Percentiles rank a stretch among this genome's conserved stretches.
Conservation (phyloP, 768 basidiomycete species). For the Kondoa malvinella region DNA sequence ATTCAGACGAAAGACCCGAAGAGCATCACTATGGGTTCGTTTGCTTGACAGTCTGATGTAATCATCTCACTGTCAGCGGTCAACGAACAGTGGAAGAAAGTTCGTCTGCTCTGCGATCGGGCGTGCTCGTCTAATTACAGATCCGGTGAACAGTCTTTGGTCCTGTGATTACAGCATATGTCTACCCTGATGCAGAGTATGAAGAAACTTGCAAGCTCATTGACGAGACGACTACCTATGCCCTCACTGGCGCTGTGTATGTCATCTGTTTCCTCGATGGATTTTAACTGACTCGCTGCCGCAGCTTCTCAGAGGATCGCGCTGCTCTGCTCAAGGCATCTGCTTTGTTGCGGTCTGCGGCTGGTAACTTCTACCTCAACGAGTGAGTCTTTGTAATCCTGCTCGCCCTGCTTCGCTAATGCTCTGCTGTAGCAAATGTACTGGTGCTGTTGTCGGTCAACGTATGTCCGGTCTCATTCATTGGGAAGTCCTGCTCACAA, state of each 20-base stretch:
- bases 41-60: background rate
- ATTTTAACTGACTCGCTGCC: background rate
- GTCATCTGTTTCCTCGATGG: conserved; percentile 29
- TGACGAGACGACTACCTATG: conserved; percentile 71
- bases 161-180: conserved; percentile 72
- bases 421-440: conserved; percentile 47
- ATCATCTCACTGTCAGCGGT: too few species aligned
- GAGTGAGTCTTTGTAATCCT: conserved; percentile 36
- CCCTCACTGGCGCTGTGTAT: conserved; percentile 83
- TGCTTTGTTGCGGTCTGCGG: conserved; percentile 67
- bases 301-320: conserved; percentile 68
- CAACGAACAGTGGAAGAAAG: too few species aligned
- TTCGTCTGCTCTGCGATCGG: too few species aligned
- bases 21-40: conserved; percentile 54
- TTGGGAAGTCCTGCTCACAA: conserved; percentile 6
- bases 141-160: too few species aligned
- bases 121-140: too few species aligned
- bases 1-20: conserved; percentile 81
- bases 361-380: conserved; percentile 95
- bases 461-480: conserved; percentile 5
- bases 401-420: background rate
- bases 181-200: conserved; percentile 72
- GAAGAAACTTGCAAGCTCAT: conserved; percentile 75
- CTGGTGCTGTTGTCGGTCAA: conserved; percentile 62
- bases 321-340: conserved; percentile 61